These are phyloP conservation scores for Austroboletus festivus DNA, from an alignment of 768 basidiomycete species.

Conservation along the genomic window DNA sequence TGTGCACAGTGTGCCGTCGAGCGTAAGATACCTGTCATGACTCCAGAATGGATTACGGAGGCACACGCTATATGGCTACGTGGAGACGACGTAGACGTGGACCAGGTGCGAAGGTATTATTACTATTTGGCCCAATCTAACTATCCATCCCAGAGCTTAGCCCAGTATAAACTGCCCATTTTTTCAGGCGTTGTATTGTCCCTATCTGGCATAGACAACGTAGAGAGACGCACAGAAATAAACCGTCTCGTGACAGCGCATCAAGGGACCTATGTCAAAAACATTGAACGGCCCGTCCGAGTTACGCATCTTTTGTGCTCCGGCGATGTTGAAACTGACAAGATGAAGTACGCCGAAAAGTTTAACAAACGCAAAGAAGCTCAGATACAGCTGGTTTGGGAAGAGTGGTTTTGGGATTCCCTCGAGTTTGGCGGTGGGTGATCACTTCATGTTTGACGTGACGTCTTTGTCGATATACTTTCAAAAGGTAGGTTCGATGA, in stretches of 20 bases:
- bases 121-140: not conserved
- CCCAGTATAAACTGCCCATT: constrained; percentile 61
- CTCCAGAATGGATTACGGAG: constrained; percentile 73
- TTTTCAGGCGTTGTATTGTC: constrained; percentile 71
- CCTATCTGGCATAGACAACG: constrained; percentile 71
- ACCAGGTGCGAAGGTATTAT: constrained; percentile 44
- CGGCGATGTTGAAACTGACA: constrained; percentile 62
- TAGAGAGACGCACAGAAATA: constrained; percentile 58
- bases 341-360: constrained; percentile 76
- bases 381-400: constrained; percentile 80
- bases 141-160: constrained; percentile 45
- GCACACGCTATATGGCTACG: constrained; percentile 70
- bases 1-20: constrained; percentile 71
- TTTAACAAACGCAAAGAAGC: constrained; percentile 70
- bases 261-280: constrained; percentile 70
- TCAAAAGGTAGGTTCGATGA: constrained; percentile 62
- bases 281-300: constrained; percentile 70
- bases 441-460: not conserved
- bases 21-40: constrained; percentile 75
- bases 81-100: constrained; percentile 75
- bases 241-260: constrained; percentile 54
- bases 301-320: constrained; percentile 87
- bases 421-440: constrained; percentile 64
- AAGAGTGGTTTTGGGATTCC: constrained; percentile 97
- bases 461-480: not conserved